Evolutionary conservation across 345 rosid species (phyloP).

Genomic region (Brassica carinata): DNA sequence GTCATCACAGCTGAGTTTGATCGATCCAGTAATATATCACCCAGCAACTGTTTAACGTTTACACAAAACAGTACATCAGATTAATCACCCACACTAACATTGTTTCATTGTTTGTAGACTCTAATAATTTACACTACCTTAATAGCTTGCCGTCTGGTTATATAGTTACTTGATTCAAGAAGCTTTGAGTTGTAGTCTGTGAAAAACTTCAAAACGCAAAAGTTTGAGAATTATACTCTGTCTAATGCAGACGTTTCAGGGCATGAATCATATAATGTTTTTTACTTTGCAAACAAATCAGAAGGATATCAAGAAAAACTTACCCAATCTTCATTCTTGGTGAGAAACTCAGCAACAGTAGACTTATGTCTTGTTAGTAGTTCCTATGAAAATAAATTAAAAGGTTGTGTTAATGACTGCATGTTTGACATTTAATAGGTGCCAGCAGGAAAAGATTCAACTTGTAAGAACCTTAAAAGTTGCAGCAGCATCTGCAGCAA

Average conservation of each 20-base stretch:
- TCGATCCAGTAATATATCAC: slow-evolving; percentile 85
- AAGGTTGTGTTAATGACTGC: slow-evolving; percentile 10
- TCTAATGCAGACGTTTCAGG: neutral
- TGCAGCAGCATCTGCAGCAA: slow-evolving; percentile 99
- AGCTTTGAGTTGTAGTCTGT: slow-evolving; percentile 86
- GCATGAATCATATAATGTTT: neutral
- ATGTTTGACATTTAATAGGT: neutral
- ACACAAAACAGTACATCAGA: slow-evolving; percentile 16
- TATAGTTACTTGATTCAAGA: slow-evolving; percentile 89
- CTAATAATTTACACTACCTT: slow-evolving; percentile 54
- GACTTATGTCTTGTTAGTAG: slow-evolving; percentile 95
- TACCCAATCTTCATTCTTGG: slow-evolving; percentile 94
- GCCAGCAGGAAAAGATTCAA: neutral
- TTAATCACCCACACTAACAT: neutral
- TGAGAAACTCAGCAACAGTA: slow-evolving; percentile 94
- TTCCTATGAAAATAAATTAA: slow-evolving; percentile 57
- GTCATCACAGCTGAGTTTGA: slow-evolving; percentile 83
- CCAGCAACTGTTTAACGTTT: slow-evolving; percentile 61
- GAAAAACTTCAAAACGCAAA: slow-evolving; percentile 65
- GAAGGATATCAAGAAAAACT: slow-evolving; percentile 16
- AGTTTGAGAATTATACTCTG: slow-evolving; percentile 9
- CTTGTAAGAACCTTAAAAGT: slow-evolving; percentile 74
- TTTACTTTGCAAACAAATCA: no score
- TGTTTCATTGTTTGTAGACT: neutral
- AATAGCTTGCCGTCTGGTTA: slow-evolving; percentile 93